Percentiles rank a stretch among this genome's conserved stretches.
Conservation (phyloP, 2,329 filamentous ascomycete species). For the Byssothecium circinans region DNA sequence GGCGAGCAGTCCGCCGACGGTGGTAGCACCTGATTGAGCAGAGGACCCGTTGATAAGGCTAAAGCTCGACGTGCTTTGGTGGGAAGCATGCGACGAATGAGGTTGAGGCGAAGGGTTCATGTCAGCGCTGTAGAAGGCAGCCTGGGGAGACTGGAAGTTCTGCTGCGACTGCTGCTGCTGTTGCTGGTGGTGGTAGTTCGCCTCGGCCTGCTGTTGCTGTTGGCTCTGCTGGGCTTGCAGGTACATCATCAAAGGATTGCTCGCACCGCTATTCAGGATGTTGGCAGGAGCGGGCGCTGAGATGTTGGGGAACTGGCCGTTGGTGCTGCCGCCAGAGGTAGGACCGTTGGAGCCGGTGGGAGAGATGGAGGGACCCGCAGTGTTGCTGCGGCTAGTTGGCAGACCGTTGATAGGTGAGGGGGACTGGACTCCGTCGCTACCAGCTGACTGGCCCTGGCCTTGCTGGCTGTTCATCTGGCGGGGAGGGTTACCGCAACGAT, state of each 20-base stretch:
- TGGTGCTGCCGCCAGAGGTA: constrained; percentile 55
- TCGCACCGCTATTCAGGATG: constrained; percentile 75
- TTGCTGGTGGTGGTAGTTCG: constrained; percentile 36
- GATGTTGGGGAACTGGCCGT: constrained; percentile 62
- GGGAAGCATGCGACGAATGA: constrained; percentile 61
- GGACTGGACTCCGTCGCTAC: constrained; percentile 60
- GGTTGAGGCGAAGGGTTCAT: constrained; percentile 65
- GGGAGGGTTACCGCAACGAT: constrained; percentile 94
- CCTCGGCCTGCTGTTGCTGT: constrained; percentile 48
- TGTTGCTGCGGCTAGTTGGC: constrained; percentile 56
- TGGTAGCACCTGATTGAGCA: constrained; percentile 59
- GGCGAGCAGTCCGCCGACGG: constrained; percentile 75
- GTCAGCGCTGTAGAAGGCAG: constrained; percentile 71
- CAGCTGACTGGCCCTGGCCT: constrained; percentile 66
- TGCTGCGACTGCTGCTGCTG: constrained; percentile 61
- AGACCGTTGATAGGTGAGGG: constrained; percentile 61
- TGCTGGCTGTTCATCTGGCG: constrained; percentile 71
- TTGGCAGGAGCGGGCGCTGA: constrained; percentile 68
- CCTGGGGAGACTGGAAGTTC: constrained; percentile 73
- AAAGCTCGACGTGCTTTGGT: constrained; percentile 56
- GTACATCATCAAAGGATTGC: constrained; percentile 92
- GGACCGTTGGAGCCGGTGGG: constrained; percentile 61
- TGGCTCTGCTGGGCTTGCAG: constrained; percentile 67
- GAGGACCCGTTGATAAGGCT: constrained; percentile 50
- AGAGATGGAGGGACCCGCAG: constrained; percentile 59